A percentile compares a stretch with the other conserved stretches of the same genome.
Conservation (phyloP, 108 stramenopile species). For the Licmophora abbreviata region DNA sequence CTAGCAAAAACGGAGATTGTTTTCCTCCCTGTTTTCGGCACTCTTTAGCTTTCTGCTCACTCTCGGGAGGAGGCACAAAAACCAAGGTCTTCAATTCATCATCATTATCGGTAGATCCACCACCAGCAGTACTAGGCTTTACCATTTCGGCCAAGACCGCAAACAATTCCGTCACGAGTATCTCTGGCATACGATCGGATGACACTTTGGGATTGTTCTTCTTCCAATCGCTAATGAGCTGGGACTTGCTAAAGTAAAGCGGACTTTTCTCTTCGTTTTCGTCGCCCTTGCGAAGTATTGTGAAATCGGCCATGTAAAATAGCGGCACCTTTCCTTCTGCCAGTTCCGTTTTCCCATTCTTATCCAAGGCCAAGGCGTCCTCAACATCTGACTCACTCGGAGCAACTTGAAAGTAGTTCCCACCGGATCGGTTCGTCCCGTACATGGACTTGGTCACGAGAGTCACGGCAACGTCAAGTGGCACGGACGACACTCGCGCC, state of each 20-base stretch:
- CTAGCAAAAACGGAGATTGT: constrained; percentile 49
- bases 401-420: constrained; percentile 61
- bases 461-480: constrained; percentile 68
- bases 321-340: constrained; percentile 79
- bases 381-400: constrained; percentile 57
- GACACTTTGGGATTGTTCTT: constrained; percentile 22
- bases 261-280: constrained; percentile 28
- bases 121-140: constrained; percentile 32
- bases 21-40: constrained; percentile 44
- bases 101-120: constrained; percentile 14
- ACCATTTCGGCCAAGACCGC: constrained; percentile 48
- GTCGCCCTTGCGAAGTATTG: constrained; percentile 1
- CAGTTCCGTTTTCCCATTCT: constrained; percentile 40
- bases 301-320: constrained; percentile 71
- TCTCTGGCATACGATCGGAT: constrained; percentile 15
- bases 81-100: constrained; percentile 41
- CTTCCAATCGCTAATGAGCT: constrained; percentile 47
- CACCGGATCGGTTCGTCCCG: constrained; percentile 7
- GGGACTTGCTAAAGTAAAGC: constrained; percentile 60
- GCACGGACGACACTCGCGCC: constrained; percentile 62
- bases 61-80: constrained; percentile 59
- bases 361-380: constrained; percentile 51
- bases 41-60: constrained; percentile 37
- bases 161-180: constrained; percentile 67
- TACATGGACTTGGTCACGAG: constrained; percentile 43